phyloP scores from a whole-genome alignment of 306 rosid species.

The Begonia masoniana region DNA sequence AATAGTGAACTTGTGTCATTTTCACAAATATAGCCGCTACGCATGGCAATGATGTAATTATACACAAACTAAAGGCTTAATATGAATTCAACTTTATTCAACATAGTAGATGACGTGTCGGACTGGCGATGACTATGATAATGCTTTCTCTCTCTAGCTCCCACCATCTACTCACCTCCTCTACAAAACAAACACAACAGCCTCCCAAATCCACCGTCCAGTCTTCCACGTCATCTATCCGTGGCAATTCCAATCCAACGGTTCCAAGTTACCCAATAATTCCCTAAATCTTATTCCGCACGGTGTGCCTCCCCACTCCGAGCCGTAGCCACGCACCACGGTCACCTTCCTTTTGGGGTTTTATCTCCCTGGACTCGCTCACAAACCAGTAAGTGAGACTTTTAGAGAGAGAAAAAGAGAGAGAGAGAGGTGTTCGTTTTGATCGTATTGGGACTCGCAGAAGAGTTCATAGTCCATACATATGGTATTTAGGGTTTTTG shows the following conservation, averaged over 20 bases:
- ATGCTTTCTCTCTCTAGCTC: too few species aligned
- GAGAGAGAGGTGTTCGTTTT: conserved; percentile 8
- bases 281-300: conserved; percentile 14
- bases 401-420: conserved; percentile 18
- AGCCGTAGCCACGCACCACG: background rate
- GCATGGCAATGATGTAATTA: too few species aligned
- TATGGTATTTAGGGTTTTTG: conserved; percentile 27
- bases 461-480: conserved; percentile 13
- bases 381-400: conserved; percentile 19
- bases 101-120: too few species aligned
- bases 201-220: conserved; percentile 32
- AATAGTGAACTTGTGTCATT: too few species aligned
- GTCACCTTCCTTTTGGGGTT: conserved; percentile 17
- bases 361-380: conserved; percentile 32
- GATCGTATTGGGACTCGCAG: conserved; percentile 22
- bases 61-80: too few species aligned
- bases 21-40: too few species aligned
- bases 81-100: too few species aligned
- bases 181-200: conserved; percentile 62
- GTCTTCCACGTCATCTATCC: conserved; percentile 30
- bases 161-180: too few species aligned
- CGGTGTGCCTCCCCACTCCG: conserved; percentile 11
- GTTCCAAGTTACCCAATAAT: conserved; percentile 3
- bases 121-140: too few species aligned
- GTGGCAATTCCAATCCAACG: background rate